Evolutionary conservation across 1,284 basidiomycete species (phyloP).

Genomic region (Pyrrhoderma lamaoense): DNA sequence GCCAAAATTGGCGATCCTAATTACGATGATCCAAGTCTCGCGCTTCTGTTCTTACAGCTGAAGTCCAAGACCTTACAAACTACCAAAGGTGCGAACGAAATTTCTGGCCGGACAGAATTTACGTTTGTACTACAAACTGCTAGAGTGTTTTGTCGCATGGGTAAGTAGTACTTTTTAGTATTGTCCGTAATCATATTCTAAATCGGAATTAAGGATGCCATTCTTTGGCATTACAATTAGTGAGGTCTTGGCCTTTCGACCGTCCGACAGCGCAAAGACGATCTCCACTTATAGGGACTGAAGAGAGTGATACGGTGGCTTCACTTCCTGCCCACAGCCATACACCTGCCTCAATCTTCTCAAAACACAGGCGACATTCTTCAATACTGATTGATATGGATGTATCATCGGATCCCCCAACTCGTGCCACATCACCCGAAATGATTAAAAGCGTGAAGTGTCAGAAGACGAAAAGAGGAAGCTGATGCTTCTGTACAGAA

Average conservation of each 20-base stretch:
- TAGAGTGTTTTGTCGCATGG: slow-evolving; percentile 88
- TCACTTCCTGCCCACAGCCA: slow-evolving; percentile 36
- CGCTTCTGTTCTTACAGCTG: slow-evolving; percentile 85
- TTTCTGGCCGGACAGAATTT: slow-evolving; percentile 81
- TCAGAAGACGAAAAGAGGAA: slow-evolving; percentile 26
- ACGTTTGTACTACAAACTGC: slow-evolving; percentile 92
- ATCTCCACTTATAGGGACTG: slow-evolving; percentile 22
- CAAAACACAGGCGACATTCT: slow-evolving; percentile 48
- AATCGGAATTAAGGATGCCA: slow-evolving; percentile 69
- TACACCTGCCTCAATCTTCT: slow-evolving; percentile 35
- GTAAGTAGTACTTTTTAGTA: slow-evolving; percentile 37
- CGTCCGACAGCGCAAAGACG: slow-evolving; percentile 45
- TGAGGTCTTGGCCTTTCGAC: slow-evolving; percentile 87
- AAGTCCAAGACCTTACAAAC: slow-evolving; percentile 86
- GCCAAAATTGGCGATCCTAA: slow-evolving; percentile 73
- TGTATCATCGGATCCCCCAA: slow-evolving; percentile 55
- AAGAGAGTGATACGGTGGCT: slow-evolving; percentile 15
- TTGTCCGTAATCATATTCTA: slow-evolving; percentile 9
- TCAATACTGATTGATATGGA: slow-evolving; percentile 87
- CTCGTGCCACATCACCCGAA: slow-evolving; percentile 46
- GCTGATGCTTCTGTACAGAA: slow-evolving; percentile 55
- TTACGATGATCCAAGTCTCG: slow-evolving; percentile 88
- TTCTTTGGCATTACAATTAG: slow-evolving; percentile 76
- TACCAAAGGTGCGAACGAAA: slow-evolving; percentile 84
- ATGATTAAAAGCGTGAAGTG: slow-evolving; percentile 7